Evolutionary conservation across 139 green algal genomes (phyloP), one percentile per base, ranked within the genome.

Genomic region (Tetraselmis chui): DNA sequence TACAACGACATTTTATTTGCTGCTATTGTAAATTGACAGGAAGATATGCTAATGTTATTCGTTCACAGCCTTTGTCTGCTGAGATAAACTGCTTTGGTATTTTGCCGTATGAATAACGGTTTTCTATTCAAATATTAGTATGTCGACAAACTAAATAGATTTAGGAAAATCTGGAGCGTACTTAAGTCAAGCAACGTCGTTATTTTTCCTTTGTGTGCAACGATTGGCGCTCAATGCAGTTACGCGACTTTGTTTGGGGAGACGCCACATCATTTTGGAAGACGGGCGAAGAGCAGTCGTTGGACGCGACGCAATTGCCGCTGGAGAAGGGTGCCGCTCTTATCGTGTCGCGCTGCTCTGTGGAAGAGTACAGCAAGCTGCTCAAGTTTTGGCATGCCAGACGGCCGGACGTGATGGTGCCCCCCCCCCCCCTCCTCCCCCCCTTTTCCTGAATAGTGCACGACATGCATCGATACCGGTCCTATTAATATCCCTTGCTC

Each of bases 241-340:
- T 67, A 18, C 45, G 45, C 11, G 45, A 67, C 18, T 67, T 67
- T 18, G 18, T 67, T 67, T 67, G 45, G 45, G 45, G 45, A 67
- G 45, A 67, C 45, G 45, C 45, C 45, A 67, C 45, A 18, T 67
- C 45, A 18, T 25, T 67, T 5, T 67, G 45, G 45, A 67, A 67
- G 45, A 67, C 5, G 5, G 45, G 45, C 11, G 45, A 67, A 67
- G 45, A 67, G 45, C 29, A 80, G 77, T 28, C n/a, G 45, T 18
- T 67, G 45, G 45, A 67, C 45, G 45, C 45, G 23, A 84, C 83
- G 81, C 26, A 32, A 23, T 30, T 84, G 22, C 81, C 81, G 2
- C n/a, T 84, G 75, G 81, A 84, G 32, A 59, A 75, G 23, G 74
- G 76, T 11, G 29, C 83, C 5, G 83, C 81, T 23, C 11, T 84